phyloP scores from a whole-genome alignment of 129 eudicot genomes.

The Ambrosia trifida region DNA sequence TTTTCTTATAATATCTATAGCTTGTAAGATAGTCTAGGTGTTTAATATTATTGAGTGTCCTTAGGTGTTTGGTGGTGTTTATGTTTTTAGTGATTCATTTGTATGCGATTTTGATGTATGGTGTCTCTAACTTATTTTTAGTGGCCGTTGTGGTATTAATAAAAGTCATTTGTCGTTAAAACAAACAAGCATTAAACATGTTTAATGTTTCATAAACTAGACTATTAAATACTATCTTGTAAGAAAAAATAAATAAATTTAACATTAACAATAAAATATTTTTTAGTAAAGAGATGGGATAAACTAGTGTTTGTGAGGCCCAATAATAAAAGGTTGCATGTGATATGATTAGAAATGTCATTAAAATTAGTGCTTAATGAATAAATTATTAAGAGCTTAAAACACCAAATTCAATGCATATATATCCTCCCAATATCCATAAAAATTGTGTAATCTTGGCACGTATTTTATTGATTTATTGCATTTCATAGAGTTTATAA shows the following conservation, averaged over 20 bases:
- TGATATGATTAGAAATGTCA: slow-evolving; percentile 67
- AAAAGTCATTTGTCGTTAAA: too few relatives aligned
- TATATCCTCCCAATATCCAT: slow-evolving; percentile 33
- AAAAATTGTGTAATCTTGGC: too few relatives aligned
- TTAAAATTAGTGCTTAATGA: slow-evolving; percentile 42
- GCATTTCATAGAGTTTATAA: too few relatives aligned
- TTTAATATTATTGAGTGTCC: too few relatives aligned
- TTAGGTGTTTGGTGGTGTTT: too few relatives aligned
- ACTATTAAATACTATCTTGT: not conserved
- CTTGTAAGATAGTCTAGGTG: too few relatives aligned
- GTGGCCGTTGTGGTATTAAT: too few relatives aligned
- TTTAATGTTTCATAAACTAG: slow-evolving; percentile 8
- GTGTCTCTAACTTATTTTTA: too few relatives aligned
- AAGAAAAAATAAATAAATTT: slow-evolving; percentile 14
- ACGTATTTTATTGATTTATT: too few relatives aligned
- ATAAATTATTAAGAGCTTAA: slow-evolving; percentile 19
- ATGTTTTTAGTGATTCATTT: too few relatives aligned
- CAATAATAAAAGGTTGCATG: slow-evolving; percentile 74
- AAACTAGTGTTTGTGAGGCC: slow-evolving; percentile 57
- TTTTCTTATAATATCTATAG: slow-evolving; percentile 4
- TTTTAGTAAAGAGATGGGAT: slow-evolving; percentile 36
- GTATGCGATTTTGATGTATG: too few relatives aligned
- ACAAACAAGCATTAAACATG: slow-evolving; percentile 17
- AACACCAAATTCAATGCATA: slow-evolving; percentile 57
- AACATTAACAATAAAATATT: slow-evolving; percentile 26